Evolutionary conservation across 768 basidiomycete species (phyloP), one percentile per base, ranked within the genome.

Genomic region (Podaxis sp.): DNA sequence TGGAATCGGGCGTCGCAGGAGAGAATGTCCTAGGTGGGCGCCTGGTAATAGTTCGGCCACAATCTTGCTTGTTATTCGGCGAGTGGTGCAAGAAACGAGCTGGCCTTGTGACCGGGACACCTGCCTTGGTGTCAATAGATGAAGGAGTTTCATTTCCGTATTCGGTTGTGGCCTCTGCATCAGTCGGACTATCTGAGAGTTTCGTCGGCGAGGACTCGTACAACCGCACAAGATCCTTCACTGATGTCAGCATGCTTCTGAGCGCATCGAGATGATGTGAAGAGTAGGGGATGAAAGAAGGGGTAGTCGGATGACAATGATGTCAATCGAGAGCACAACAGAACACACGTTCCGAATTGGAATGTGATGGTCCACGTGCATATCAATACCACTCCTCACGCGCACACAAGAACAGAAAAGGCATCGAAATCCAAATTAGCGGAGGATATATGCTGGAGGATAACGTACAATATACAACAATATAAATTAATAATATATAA

Each of bases 151-250:
- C 60, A 13, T 15, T 8, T 20, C 53, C 50, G 15, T 30, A 56
- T 15, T 22, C 38, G 2, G 44, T 56, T 2, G 51, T 0, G 11
- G 8, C 24, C 44, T 12, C 53, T 37, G 20, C 41, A 44, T 22
- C 33, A 3, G 15, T 58, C 33, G 22, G 12, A 51, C 26, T 2
- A 41, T 30, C n/a, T 6, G n/a, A 55, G 30, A 4, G 26, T 33
- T 37, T n/a, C 49, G 24, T 40, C 4, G 58, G 53, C n/a, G 38
- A 60, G 36, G 70, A 65, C 62, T 78, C 76, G 63, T 72, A 77
- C 48, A 68, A 66, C 36, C 73, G 67, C 58, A 75, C 69, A 53
- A 77, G 70, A 41, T 77, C 75, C 69, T 77, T 75, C 56, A 75
- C 73, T 36, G 72, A 62, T 74, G 75, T 77, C n/a, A 54, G 56